phyloP scores from a whole-genome alignment of 805 yeast genomes.

The Cyberlindnera xylosilytica region DNA sequence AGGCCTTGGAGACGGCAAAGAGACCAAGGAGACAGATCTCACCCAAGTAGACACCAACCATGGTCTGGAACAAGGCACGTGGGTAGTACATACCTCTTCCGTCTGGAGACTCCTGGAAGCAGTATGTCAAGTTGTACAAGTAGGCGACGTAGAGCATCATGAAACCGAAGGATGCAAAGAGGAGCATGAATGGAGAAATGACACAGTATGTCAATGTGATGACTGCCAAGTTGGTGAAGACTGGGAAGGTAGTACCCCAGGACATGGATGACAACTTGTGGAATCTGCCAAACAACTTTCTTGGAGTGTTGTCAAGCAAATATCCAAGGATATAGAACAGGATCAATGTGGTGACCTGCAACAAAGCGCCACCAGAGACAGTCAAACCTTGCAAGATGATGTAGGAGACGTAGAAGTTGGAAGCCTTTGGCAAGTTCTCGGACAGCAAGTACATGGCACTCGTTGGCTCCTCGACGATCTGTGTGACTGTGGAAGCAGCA shows the following conservation, averaged over 20 bases:
- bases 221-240: conserved; percentile 66
- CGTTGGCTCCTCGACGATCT: conserved; percentile 56
- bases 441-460: conserved; percentile 58
- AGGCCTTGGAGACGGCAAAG: conserved; percentile 85
- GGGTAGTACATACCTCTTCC: conserved; percentile 83
- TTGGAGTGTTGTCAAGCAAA: conserved; percentile 57
- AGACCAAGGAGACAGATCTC: conserved; percentile 83
- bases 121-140: conserved; percentile 73
- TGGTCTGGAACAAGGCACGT: conserved; percentile 82
- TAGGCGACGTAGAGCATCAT: conserved; percentile 71
- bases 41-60: conserved; percentile 85
- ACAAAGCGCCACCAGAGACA: conserved; percentile 59
- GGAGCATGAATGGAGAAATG: conserved; percentile 78
- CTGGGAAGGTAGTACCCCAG: conserved; percentile 82
- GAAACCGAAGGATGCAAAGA: conserved; percentile 73
- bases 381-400: conserved; percentile 67
- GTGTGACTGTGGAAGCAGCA: conserved; percentile 63
- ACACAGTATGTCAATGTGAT: conserved; percentile 65
- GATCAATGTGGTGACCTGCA: conserved; percentile 58
- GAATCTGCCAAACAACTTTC: conserved; percentile 66
- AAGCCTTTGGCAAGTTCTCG: conserved; percentile 66
- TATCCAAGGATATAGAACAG: conserved; percentile 57
- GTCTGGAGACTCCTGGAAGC: conserved; percentile 64
- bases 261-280: conserved; percentile 46
- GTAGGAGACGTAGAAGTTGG: conserved; percentile 70